Percentiles rank a stretch among this genome's conserved stretches.
These are phyloP conservation scores for Fusarium veterinarium DNA, from an alignment of 2,329 filamentous ascomycete species.

Conservation along the genomic window DNA sequence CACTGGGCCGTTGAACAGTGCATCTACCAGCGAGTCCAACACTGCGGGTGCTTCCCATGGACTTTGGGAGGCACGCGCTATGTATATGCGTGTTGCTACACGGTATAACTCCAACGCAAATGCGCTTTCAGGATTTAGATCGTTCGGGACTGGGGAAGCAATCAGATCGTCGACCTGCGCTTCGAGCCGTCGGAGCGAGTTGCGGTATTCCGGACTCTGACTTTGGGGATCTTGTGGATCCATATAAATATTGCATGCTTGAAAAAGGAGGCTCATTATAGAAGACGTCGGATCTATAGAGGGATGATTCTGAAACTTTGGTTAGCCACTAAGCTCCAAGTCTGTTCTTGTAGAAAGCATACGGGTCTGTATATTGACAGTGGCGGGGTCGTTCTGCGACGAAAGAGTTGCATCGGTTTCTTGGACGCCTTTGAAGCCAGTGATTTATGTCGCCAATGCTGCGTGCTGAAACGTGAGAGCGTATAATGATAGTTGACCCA, in stretches of 20 bases:
- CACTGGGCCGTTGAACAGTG: slow-evolving; percentile 29
- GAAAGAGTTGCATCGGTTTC: fast-evolving
- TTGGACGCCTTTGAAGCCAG: fast-evolving
- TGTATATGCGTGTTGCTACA: slow-evolving; percentile 31
- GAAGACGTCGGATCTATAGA: slow-evolving; percentile 19
- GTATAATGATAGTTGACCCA: slow-evolving; percentile 39
- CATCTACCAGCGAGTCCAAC: slow-evolving; percentile 36
- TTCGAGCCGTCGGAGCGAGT: slow-evolving; percentile 20
- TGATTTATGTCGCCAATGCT: slow-evolving; percentile 28
- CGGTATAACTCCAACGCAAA: slow-evolving; percentile 23
- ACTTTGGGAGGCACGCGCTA: slow-evolving; percentile 38
- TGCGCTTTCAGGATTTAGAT: not conserved
- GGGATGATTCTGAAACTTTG: not conserved
- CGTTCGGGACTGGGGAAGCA: not conserved
- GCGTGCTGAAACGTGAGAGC: slow-evolving; percentile 32
- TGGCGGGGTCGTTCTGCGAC: not conserved
- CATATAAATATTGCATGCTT: slow-evolving; percentile 16
- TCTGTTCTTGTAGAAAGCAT: not conserved
- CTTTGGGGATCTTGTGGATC: slow-evolving; percentile 28
- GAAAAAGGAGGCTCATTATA: slow-evolving; percentile 31
- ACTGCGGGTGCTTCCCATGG: slow-evolving; percentile 32
- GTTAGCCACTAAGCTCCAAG: too few relatives aligned
- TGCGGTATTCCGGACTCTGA: slow-evolving; percentile 6
- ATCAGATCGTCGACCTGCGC: not conserved
- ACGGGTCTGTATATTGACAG: slow-evolving; percentile 14